Base-by-base conservation (phyloP, 208 protist genomes). In the Strigomonas galati region DNA sequence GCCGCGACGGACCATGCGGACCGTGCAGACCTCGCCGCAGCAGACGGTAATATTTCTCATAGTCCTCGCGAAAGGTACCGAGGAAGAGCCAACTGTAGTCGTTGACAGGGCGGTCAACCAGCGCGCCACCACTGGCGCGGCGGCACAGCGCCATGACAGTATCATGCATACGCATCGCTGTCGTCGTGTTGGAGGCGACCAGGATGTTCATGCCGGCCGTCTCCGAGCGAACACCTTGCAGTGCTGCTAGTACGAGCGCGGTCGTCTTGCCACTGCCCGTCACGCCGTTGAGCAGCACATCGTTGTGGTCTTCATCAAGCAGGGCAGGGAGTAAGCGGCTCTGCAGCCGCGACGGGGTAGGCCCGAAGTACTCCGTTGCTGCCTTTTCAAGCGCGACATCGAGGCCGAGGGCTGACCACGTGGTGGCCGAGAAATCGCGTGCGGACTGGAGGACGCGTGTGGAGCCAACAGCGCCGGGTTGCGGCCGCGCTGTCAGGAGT, bases 221-320 rank as follows among this genome's bases (percentile, higher is more conserved):
- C 69, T 94, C 89, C 10, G 37, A 76, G 28, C 85, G 78, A n/a
- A 91, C 75, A 31, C 77, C 82, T 15, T 94, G 83, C 52, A 94
- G 71, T 21, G 89, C 15, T 1, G 83, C 83, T 28, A 94, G 71
- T 32, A 94, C 55, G n/a, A 94, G 78, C 24, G 84, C 78, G 52
- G 76, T 85, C 2, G 85, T 91, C 67, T 92, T 92, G 12, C 89
- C 89, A 64, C 82, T 91, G 19, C 89, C 89, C 0, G 81, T 92
- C 19, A 87, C 84, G 5, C 84, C 85, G 71, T 89, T 89, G 62
- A 94, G 85, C 0, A 94, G 32, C 12, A 94, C 80, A 35, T 94
- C 89, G 71, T 91, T 91, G 76, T 94, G 85, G 63, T 92, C 89
- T 46, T 92, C 89, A 65, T 92, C 57, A 4, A 94, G 55, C 31